phyloP scores from a whole-genome alignment of 768 basidiomycete species.

The Galerina marginata region DNA sequence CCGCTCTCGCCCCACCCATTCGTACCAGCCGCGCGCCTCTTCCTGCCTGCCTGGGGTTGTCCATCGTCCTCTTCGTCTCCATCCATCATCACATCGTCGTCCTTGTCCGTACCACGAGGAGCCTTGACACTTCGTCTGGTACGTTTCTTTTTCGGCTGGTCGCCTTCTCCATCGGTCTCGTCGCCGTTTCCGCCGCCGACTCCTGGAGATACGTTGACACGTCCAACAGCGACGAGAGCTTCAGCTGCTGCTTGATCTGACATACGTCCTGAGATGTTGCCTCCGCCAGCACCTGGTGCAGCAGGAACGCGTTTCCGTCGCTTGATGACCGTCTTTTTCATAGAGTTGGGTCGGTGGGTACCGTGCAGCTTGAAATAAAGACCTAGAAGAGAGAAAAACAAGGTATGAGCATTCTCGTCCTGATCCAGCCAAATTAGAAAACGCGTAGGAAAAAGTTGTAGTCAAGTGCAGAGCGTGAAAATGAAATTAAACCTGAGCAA shows the following conservation, averaged over 20 bases:
- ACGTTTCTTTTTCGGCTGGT: constrained; percentile 66
- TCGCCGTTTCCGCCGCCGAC: constrained; percentile 36
- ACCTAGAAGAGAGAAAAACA: constrained; percentile 53
- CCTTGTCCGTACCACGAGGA: constrained; percentile 32
- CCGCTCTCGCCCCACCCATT: constrained; percentile 38
- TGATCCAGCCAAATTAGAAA: neutral
- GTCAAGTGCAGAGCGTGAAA: constrained; percentile 11
- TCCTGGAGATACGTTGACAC: constrained; percentile 44
- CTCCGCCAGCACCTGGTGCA: constrained; percentile 56
- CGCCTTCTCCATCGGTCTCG: constrained; percentile 50
- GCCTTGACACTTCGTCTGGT: constrained; percentile 42
- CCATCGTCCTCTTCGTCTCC: constrained; percentile 40
- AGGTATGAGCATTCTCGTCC: constrained; percentile 11
- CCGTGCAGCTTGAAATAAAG: constrained; percentile 99
- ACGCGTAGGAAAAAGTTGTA: neutral
- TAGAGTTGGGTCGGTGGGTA: constrained; percentile 94
- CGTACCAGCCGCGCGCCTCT: constrained; percentile 27
- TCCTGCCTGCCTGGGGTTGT: constrained; percentile 14
- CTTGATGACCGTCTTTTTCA: constrained; percentile 99
- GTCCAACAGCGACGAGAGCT: constrained; percentile 83
- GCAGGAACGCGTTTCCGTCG: constrained; percentile 96
- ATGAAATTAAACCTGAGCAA: neutral
- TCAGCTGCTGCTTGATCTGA: constrained; percentile 90
- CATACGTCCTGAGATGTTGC: constrained; percentile 45
- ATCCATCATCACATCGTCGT: constrained; percentile 57